Percentiles rank a stretch among this genome's conserved stretches.
Conservation (phyloP, 768 basidiomycete species). For the Mycena rebaudengoi region DNA sequence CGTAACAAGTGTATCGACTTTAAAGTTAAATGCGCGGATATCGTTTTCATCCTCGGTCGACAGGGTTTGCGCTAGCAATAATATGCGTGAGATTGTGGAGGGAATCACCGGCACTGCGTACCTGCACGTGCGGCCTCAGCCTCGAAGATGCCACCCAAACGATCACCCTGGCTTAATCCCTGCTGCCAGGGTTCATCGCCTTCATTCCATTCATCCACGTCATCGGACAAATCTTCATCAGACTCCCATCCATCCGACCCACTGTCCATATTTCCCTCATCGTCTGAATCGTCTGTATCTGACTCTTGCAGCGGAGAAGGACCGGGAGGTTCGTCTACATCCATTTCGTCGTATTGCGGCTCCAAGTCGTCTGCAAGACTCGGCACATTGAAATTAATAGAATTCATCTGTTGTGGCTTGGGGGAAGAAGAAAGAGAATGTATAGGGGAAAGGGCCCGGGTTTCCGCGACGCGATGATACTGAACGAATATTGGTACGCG, state of each 20-base stretch:
- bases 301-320: neutral
- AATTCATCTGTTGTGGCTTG: no score
- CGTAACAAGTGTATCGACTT: neutral
- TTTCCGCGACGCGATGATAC: no score
- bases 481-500: no score
- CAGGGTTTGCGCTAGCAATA: neutral
- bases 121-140: slow-evolving; percentile 5
- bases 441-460: no score
- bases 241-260: neutral
- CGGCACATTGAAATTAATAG: no score
- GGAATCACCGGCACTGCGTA: neutral
- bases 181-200: slow-evolving; percentile 15
- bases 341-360: neutral
- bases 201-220: neutral
- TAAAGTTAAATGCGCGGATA: slow-evolving; percentile 3
- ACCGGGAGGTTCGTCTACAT: neutral
- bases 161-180: slow-evolving; percentile 9
- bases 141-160: slow-evolving; percentile 11
- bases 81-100: neutral
- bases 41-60: slow-evolving; percentile 6
- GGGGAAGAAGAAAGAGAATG: no score
- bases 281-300: slow-evolving; percentile 7
- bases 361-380: no score
- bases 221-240: slow-evolving; percentile 13
- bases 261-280: neutral